Percentiles rank a stretch among this genome's conserved stretches.
phyloP scores from a whole-genome alignment of 108 stramenopile species.

The Licmophora abbreviata region DNA sequence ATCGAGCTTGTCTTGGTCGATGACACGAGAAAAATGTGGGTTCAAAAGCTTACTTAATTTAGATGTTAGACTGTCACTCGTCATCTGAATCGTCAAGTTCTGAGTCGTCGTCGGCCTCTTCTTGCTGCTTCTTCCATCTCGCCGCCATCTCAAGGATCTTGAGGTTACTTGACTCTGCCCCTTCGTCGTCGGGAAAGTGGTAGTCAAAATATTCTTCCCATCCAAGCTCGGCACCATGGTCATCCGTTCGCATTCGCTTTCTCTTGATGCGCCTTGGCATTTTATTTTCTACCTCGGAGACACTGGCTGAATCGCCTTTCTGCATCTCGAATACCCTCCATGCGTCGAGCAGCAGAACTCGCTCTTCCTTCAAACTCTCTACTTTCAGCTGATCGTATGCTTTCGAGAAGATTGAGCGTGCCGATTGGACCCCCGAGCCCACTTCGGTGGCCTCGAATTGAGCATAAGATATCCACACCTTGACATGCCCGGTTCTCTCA shows the following conservation, averaged over 20 bases:
- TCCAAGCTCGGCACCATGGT: slow-evolving; percentile 75
- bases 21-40: slow-evolving; percentile 35
- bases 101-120: slow-evolving; percentile 35
- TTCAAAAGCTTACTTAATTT: slow-evolving; percentile 14
- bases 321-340: slow-evolving; percentile 91
- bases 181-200: slow-evolving; percentile 94
- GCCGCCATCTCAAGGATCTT: slow-evolving; percentile 96
- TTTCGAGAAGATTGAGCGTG: slow-evolving; percentile 72
- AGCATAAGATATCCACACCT: slow-evolving; percentile 82
- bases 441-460: slow-evolving; percentile 70
- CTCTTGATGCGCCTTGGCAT: slow-evolving; percentile 91
- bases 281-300: slow-evolving; percentile 72
- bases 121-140: slow-evolving; percentile 85
- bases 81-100: slow-evolving; percentile 2
- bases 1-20: slow-evolving; percentile 68
- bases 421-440: slow-evolving; percentile 54
- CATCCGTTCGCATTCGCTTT: slow-evolving; percentile 86
- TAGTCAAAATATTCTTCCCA: slow-evolving; percentile 99
- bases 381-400: slow-evolving; percentile 85
- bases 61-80: slow-evolving; percentile 3
- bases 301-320: slow-evolving; percentile 49
- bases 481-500: slow-evolving; percentile 91
- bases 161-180: slow-evolving; percentile 66
- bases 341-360: slow-evolving; percentile 91
- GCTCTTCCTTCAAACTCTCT: slow-evolving; percentile 83